Conservation (phyloP, 2,329 filamentous ascomycete genomes). For the Penicillium occitanis region DNA sequence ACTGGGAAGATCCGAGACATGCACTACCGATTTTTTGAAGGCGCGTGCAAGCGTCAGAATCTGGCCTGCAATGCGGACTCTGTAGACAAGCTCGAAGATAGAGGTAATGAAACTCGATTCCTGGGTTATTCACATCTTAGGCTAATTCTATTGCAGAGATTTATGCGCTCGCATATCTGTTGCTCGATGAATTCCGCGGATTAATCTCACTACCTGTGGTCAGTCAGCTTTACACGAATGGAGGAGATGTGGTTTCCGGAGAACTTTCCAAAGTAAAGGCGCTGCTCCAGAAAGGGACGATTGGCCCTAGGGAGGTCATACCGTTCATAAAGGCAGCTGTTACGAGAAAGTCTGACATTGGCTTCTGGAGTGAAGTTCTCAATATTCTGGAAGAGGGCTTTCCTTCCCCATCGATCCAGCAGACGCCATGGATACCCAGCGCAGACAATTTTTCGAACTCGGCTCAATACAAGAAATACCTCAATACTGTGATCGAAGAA, state of each 20-base stretch:
- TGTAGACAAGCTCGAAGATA: background rate
- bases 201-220: background rate
- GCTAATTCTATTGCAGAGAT: background rate
- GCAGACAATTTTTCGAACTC: slow-evolving; percentile 32
- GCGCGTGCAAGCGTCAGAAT: background rate
- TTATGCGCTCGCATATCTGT: background rate
- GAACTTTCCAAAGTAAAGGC: background rate
- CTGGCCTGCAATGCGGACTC: background rate
- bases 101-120: background rate
- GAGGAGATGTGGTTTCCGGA: background rate
- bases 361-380: background rate
- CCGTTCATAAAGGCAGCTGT: background rate
- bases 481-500: slow-evolving; percentile 30
- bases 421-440: slow-evolving; percentile 23
- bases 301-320: background rate
- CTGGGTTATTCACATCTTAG: background rate
- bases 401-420: background rate
- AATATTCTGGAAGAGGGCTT: background rate
- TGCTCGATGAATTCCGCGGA: too few species aligned
- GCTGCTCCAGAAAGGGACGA: background rate
- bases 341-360: background rate
- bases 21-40: background rate
- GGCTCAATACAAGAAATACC: slow-evolving; percentile 29
- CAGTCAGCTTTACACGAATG: background rate
- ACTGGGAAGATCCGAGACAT: background rate